Conservation (phyloP, 495 filamentous ascomycete genomes). For the Penicillium lagena region DNA sequence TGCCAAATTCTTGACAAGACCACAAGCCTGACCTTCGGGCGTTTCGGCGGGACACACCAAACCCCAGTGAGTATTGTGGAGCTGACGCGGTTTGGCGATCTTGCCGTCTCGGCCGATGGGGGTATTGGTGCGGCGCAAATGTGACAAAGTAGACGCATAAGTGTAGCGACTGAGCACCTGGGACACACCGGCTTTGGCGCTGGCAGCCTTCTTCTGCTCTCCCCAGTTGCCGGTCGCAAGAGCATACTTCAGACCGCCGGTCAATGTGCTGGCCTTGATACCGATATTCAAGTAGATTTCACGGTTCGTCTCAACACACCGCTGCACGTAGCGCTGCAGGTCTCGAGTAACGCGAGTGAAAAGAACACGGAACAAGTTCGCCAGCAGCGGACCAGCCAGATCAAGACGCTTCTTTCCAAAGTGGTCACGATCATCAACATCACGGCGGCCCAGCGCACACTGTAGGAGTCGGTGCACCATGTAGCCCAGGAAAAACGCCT, state of each 20-base stretch:
- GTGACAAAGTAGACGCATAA: conserved; percentile 90
- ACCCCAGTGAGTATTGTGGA: conserved; percentile 99
- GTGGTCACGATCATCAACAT: conserved; percentile 95
- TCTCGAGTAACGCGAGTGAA: conserved; percentile 85
- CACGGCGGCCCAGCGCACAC: conserved; percentile 81
- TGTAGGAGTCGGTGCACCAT: conserved; percentile 95
- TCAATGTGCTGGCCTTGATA: conserved; percentile 84
- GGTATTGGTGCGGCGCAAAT: conserved; percentile 94
- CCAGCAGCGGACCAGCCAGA: conserved; percentile 87
- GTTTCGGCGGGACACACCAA: conserved; percentile 96
- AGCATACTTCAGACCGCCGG: conserved; percentile 91
- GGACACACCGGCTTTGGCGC: conserved; percentile 90
- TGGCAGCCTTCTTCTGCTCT: conserved; percentile 95
- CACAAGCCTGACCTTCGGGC: conserved; percentile 97
- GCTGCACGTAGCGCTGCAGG: conserved; percentile 80
- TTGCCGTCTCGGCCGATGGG: conserved; percentile 97
- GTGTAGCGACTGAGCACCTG: conserved; percentile 98
- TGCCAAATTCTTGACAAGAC: conserved; percentile 94
- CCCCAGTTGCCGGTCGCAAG: conserved; percentile 99
- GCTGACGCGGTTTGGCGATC: conserved; percentile 93
- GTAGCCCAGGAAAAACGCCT: conserved; percentile 98
- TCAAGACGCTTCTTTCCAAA: conserved; percentile 98
- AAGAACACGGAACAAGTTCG: conserved; percentile 83
- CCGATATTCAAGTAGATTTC: conserved; percentile 87
- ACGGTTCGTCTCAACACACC: conserved; percentile 78